phyloP scores from a whole-genome alignment of 441 rosid species.

The Melastoma candidum region DNA sequence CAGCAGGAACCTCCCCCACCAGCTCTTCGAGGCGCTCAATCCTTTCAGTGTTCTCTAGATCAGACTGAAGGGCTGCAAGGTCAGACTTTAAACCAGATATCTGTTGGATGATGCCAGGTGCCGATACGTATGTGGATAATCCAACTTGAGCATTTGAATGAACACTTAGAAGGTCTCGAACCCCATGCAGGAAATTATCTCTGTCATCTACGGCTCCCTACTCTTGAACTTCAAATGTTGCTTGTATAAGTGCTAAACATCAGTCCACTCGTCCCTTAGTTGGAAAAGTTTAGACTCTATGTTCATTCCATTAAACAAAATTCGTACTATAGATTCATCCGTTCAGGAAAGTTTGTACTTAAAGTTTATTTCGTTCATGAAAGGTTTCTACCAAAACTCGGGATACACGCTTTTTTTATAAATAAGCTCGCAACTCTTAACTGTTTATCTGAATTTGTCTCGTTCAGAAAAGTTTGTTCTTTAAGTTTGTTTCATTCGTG shows the following conservation, averaged over 20 bases:
- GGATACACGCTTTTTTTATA: no score
- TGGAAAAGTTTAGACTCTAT: conserved; percentile 25
- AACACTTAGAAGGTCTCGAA: conserved; percentile 86
- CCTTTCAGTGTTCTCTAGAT: conserved; percentile 56
- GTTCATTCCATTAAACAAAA: no score
- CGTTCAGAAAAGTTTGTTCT: no score
- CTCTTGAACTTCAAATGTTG: conserved; percentile 92
- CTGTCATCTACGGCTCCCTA: conserved; percentile 97
- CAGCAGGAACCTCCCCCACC: no score
- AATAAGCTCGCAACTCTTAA: no score
- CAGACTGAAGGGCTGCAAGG: conserved; percentile 70
- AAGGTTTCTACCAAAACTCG: no score
- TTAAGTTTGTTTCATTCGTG: no score
- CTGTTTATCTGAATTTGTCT: no score
- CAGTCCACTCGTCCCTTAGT: conserved; percentile 87
- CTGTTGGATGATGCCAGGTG: conserved; percentile 92
- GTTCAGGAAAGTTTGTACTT: no score
- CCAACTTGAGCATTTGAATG: conserved; percentile 84
- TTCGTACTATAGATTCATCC: no score
- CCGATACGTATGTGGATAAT: conserved; percentile 75
- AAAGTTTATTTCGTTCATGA: no score
- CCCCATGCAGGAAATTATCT: conserved; percentile 80
- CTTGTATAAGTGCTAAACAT: conserved; percentile 76
- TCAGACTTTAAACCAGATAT: conserved; percentile 73
- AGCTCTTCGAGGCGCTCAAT: no score